Base-by-base conservation (phyloP, 2,329 filamentous ascomycete species). In the Verruconis gallopava region DNA sequence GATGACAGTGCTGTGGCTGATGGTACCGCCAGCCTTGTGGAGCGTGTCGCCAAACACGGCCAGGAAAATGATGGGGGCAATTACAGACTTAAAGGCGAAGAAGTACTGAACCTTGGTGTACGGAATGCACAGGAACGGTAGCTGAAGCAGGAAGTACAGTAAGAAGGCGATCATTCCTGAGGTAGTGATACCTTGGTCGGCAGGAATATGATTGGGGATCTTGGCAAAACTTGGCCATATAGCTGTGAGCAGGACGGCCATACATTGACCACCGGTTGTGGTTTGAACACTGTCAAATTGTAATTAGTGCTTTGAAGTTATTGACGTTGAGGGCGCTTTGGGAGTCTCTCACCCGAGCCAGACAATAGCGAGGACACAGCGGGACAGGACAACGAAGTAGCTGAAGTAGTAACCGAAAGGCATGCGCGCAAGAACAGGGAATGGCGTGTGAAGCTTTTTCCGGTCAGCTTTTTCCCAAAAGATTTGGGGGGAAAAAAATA, bases 371-470 rank as follows among this genome's bases (percentile, higher is more conserved):
- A 66, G 56, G 15, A 65, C 46, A 47, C 66, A 63, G 4, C 64
- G 53, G 20, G 64, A 56, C 15, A 63, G 46, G 38, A 68, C 55
- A 13, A 56, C 53, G 21, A 67, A 50, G 45, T 61, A 62, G 5
- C 57, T 52, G 2, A 65, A 65, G 17, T 55, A 60, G 46, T 64
- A 55, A 13, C 65, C 66, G 58, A 61, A 67, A 20, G 62, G 53
- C 17, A 56, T 55, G 4, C 65, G 54, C 9, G 55, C 55, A 4
- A 59, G 52, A 12, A 69, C 61, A 0, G 65, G 59, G 20, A 54
- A 54, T 1, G 52, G 52, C 9, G 48, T 49, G 20, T 54, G 52
- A 15, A 53, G 50, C 51, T 53, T 35, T 9, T 6, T 12, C 4
- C 21, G 18, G 22, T 50, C 28, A 51, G 49, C 30, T 15, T 18